phyloP scores from a whole-genome alignment of 495 filamentous ascomycete genomes.

The Monascus purpureus region DNA sequence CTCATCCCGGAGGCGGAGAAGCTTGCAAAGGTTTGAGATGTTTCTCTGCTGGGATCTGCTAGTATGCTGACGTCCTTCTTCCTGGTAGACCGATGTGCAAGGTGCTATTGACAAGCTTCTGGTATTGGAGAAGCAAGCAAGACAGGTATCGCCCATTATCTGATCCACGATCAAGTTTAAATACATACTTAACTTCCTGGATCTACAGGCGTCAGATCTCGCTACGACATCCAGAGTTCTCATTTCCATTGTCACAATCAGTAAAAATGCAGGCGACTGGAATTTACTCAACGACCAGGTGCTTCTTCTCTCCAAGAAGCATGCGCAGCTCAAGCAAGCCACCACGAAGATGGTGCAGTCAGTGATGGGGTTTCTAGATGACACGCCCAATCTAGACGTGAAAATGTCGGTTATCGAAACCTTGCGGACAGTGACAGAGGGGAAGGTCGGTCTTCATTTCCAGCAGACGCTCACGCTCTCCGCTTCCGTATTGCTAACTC shows the following conservation, averaged over 20 bases:
- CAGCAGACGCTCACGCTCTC: not conserved
- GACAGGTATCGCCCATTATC: conserved; percentile 51
- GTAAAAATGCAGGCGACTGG: conserved; percentile 89
- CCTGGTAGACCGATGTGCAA: conserved; percentile 59
- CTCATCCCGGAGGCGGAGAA: conserved; percentile 77
- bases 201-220: conserved; percentile 74
- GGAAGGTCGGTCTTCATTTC: conserved; percentile 48
- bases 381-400: conserved; percentile 61
- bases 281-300: conserved; percentile 90
- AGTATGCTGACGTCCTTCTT: conserved; percentile 7
- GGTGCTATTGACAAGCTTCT: conserved; percentile 87
- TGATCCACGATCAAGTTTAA: not conserved
- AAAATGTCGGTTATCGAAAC: conserved; percentile 93
- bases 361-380: conserved; percentile 83
- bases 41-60: not conserved
- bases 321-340: conserved; percentile 98
- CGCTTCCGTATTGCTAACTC: conserved; percentile 2
- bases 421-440: conserved; percentile 89
- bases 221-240: conserved; percentile 84
- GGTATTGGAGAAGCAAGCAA: conserved; percentile 81
- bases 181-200: conserved; percentile 1
- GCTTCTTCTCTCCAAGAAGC: conserved; percentile 91
- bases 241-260: conserved; percentile 78
- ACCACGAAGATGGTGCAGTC: conserved; percentile 97
- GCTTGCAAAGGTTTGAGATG: conserved; percentile 59